Evolutionary conservation across 192 early-diverging fungal species (phyloP), one percentile per base, ranked within the genome.

Genomic region (Umbelopsis ramanniana): DNA sequence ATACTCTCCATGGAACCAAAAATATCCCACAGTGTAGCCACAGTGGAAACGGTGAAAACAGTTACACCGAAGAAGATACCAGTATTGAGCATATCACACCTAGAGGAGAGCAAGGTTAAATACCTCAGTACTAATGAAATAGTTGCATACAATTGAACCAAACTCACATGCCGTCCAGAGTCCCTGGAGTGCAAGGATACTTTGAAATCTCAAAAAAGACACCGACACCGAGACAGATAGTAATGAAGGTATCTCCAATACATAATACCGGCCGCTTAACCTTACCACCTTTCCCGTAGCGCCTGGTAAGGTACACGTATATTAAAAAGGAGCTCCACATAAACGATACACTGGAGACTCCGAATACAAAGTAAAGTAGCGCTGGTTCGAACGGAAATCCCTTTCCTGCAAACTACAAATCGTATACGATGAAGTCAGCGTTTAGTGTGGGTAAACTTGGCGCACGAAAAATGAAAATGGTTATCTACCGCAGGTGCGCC

Each of bases 281-380:
- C 33, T 63, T 63, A 2, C 57, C 57, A 8, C 57, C 57, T 37
- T 63, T 63, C 11, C 57, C 57, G 19, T 63, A 63, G 15, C 57
- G 5, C 4, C 57, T 22, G 19, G 57, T 63, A 5, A 63, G 17
- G 17, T 63, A 63, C 12, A 63, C 57, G 15, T 63, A 63, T 19
- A 63, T 29, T 63, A 63, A 35, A 33, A 63, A 63, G 33, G 33
- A 63, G 17, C 33, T 19, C 57, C 57, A 63, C 29, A 63, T 37
- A 0, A 63, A 4, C 10, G 57, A 63, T 38, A 63, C 10, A 37
- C 26, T 19, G 8, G 57, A 35, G 4, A n/a, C 57, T 19, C 57
- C 57, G n/a, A 29, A 63, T 1, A 37, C 29, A 63, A 38, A 63
- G 33, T 37, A 93, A 84, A 37, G 33, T 4, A 63, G 33, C 14